A percentile compares a stretch with the other conserved stretches of the same genome.
Evolutionary conservation across 2,329 filamentous ascomycete genomes (phyloP).

Genomic region (Colletotrichum trifolii): DNA sequence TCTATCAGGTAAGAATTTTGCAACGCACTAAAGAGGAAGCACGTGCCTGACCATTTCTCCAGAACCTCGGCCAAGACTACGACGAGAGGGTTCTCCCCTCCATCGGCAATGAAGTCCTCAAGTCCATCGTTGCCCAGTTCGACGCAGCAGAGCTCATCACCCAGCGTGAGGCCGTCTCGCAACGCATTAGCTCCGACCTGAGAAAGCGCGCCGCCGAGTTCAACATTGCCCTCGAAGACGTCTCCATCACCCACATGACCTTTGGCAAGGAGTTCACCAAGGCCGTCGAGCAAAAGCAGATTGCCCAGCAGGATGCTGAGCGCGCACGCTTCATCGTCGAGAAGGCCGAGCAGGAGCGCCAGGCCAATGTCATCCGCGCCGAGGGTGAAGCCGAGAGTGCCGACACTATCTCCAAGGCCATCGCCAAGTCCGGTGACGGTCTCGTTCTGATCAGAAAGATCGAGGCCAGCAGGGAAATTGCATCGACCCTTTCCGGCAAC

Average conservation of each 20-base stretch:
- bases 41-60: constrained; percentile 29
- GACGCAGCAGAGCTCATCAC: constrained; percentile 99
- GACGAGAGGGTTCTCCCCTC: constrained; percentile 98
- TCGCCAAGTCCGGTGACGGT: constrained; percentile 92
- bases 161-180: constrained; percentile 94
- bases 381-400: constrained; percentile 98
- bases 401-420: constrained; percentile 93
- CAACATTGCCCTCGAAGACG: constrained; percentile 98
- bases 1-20: constrained; percentile 83
- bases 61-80: constrained; percentile 98
- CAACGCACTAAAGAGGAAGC: not conserved
- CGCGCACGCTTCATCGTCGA: constrained; percentile 98
- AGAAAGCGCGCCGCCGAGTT: constrained; percentile 94
- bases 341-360: constrained; percentile 97
- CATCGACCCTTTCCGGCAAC: constrained; percentile 86
- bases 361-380: constrained; percentile 97
- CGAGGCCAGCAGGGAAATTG: constrained; percentile 96
- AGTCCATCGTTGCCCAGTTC: constrained; percentile 98
- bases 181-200: constrained; percentile 92
- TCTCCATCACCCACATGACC: constrained; percentile 99
- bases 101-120: constrained; percentile 99
- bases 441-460: constrained; percentile 97
- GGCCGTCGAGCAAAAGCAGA: constrained; percentile 99
- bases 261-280: constrained; percentile 99
- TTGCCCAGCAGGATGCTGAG: constrained; percentile 98